A percentile compares a stretch with the other conserved stretches of the same genome.
Conservation (phyloP, 73 alveolate genomes). For the Symbiodinium pilosum region DNA sequence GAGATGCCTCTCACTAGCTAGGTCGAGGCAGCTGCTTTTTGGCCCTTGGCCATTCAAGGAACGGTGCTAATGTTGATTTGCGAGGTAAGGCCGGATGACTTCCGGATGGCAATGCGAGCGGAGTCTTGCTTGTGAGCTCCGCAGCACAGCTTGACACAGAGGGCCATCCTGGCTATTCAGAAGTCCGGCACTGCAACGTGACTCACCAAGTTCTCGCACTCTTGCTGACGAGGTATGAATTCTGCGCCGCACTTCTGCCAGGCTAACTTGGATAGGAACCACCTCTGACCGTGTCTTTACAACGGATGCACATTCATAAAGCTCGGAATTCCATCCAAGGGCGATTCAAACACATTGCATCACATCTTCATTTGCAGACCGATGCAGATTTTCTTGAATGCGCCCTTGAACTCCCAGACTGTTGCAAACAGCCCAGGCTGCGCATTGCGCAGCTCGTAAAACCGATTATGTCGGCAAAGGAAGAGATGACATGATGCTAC, state of each 20-base stretch:
- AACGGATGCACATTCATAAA: neutral
- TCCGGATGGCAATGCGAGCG: neutral
- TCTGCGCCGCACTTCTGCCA: neutral
- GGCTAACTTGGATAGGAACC: neutral
- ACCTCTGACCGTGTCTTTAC: neutral
- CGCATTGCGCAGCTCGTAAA: neutral
- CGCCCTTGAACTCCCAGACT: neutral
- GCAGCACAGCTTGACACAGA: neutral
- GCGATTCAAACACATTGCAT: neutral
- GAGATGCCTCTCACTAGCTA: neutral
- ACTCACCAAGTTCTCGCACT: neutral
- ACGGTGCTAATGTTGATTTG: too few species aligned
- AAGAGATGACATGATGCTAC: neutral
- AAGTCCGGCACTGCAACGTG: neutral
- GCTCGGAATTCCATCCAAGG: neutral
- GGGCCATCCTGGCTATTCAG: neutral
- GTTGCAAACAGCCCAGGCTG: neutral
- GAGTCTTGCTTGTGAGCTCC: constrained; percentile 8
- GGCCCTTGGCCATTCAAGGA: neutral
- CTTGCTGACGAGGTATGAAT: neutral
- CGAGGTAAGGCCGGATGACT: too few species aligned
- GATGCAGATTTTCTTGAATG: neutral
- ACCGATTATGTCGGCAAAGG: neutral
- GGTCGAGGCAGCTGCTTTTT: neutral
- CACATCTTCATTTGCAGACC: too few species aligned